Conservation (phyloP, 129 eudicot species). For the Oenanthe sinensis region DNA sequence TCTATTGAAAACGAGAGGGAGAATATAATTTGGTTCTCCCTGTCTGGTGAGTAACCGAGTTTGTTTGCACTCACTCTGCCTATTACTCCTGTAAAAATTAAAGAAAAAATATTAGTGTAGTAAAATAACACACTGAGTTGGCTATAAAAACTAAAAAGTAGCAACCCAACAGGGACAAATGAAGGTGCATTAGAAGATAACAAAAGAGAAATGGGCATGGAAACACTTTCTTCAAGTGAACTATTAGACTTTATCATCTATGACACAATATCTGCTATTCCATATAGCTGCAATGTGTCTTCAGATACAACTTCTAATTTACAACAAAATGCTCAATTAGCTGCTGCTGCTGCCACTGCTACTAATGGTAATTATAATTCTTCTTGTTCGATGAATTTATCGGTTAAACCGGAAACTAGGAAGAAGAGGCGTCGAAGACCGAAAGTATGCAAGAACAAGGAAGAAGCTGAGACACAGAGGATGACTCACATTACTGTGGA, state of each 20-base stretch:
- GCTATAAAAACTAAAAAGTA: conserved; percentile 17
- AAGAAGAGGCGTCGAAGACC: conserved; percentile 71
- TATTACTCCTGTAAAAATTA: background rate
- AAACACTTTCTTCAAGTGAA: conserved; percentile 74
- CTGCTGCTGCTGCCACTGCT: background rate
- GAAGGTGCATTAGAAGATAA: conserved; percentile 22
- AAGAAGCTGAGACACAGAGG: conserved; percentile 92
- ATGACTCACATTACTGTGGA: conserved; percentile 98
- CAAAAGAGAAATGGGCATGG: conserved; percentile 58
- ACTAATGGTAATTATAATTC: background rate
- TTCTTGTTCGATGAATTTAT: background rate
- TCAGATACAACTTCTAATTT: conserved; percentile 23
- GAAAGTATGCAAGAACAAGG: conserved; percentile 81
- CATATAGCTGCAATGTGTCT: conserved; percentile 36
- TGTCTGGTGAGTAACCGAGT: background rate
- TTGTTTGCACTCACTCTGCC: background rate
- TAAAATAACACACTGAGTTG: too few relatives aligned
- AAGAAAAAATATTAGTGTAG: too few relatives aligned
- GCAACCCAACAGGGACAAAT: conserved; percentile 15
- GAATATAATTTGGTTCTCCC: background rate
- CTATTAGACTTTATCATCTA: conserved; percentile 71
- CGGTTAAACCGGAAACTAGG: conserved; percentile 19
- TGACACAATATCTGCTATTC: conserved; percentile 61
- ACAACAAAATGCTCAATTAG: conserved; percentile 10
- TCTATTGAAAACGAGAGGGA: background rate